Evolutionary conservation across 768 basidiomycete genomes (phyloP).

Genomic region (Naganishia vishniacii): DNA sequence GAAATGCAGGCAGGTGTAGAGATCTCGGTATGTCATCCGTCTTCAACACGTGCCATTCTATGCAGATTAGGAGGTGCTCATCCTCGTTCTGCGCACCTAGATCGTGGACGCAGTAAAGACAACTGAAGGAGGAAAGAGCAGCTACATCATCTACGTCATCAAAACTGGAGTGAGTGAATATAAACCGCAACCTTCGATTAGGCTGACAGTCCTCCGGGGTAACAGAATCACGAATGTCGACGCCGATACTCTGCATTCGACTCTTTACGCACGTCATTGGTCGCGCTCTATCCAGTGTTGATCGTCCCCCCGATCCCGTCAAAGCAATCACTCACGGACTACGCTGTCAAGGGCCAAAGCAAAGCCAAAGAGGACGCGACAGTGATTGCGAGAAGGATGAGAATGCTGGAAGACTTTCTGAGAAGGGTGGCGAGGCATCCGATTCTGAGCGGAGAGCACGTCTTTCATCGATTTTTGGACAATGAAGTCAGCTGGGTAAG

Average conservation of each 20-base stretch:
- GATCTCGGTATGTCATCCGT: constrained; percentile 27
- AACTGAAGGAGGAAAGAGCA: constrained; percentile 68
- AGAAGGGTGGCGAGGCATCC: constrained; percentile 84
- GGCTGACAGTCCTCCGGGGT: background rate
- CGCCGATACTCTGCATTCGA: constrained; percentile 98
- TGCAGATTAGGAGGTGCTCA: too few species aligned
- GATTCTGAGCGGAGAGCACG: constrained; percentile 91
- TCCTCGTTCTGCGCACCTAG: too few species aligned
- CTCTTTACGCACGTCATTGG: constrained; percentile 73
- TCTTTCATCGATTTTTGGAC: constrained; percentile 92
- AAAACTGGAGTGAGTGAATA: constrained; percentile 64
- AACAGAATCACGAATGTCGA: constrained; percentile 71
- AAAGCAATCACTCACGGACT: constrained; percentile 90
- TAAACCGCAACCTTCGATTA: constrained; percentile 29
- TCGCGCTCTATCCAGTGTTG: constrained; percentile 85
- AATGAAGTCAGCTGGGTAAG: constrained; percentile 84
- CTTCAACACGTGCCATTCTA: too few species aligned
- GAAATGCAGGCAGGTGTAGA: constrained; percentile 42
- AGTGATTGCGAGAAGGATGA: constrained; percentile 83
- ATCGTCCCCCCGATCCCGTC: constrained; percentile 97
- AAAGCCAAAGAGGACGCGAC: constrained; percentile 94
- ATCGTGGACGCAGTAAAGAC: constrained; percentile 96
- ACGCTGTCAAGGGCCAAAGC: constrained; percentile 78
- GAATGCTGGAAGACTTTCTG: constrained; percentile 91
- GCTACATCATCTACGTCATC: constrained; percentile 93